phyloP scores from a whole-genome alignment of 2,329 filamentous ascomycete species.

The Xylariaceae sp. region DNA sequence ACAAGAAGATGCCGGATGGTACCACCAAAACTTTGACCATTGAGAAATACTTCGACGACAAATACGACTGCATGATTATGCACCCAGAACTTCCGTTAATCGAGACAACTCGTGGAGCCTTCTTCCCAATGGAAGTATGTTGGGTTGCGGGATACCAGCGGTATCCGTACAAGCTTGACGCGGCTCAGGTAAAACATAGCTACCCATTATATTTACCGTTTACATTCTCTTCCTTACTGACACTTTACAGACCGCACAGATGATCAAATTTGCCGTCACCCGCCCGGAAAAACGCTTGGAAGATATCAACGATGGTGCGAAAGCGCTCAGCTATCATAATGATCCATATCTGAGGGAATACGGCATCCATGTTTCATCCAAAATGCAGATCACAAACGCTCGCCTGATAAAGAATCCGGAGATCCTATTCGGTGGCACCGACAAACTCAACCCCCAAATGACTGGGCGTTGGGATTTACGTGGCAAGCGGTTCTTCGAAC shows the following conservation, averaged over 20 bases:
- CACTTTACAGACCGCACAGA: constrained; percentile 61
- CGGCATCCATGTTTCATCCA: constrained; percentile 62
- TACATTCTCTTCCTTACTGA: constrained; percentile 9
- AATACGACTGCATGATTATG: constrained; percentile 49
- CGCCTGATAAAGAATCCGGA: constrained; percentile 66
- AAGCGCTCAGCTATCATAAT: constrained; percentile 59
- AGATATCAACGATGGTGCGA: constrained; percentile 65
- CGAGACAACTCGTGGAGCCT: constrained; percentile 49
- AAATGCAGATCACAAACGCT: constrained; percentile 65
- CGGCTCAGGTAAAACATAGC: constrained; percentile 42
- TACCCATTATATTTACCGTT: neutral
- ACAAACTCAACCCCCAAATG: constrained; percentile 56
- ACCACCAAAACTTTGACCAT: constrained; percentile 42
- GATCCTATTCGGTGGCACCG: constrained; percentile 59
- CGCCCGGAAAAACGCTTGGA: constrained; percentile 63
- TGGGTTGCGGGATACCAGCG: constrained; percentile 51
- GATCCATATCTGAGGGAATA: constrained; percentile 72
- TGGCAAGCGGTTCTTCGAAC: constrained; percentile 68
- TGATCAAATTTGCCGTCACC: constrained; percentile 93
- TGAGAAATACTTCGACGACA: constrained; percentile 52
- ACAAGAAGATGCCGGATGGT: constrained; percentile 40
- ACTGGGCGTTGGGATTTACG: constrained; percentile 83
- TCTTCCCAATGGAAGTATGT: constrained; percentile 61
- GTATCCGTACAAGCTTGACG: constrained; percentile 59
- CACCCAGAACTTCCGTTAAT: constrained; percentile 53